Evolutionary conservation across 2,329 filamentous ascomycete genomes (phyloP).

Genomic region (Verticillium isaacii): DNA sequence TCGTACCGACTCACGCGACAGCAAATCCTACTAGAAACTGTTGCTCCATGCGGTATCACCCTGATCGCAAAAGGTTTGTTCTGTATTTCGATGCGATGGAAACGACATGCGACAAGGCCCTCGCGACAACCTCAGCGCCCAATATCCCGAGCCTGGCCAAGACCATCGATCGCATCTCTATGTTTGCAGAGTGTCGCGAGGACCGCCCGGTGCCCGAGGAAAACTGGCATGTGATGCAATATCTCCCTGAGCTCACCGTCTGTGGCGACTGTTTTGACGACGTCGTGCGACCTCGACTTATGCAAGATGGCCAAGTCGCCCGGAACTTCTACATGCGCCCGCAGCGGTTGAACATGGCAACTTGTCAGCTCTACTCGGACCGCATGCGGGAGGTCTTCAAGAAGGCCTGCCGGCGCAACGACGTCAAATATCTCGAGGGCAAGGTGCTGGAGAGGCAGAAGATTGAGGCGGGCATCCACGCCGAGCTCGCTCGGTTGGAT

Average conservation of each 20-base stretch:
- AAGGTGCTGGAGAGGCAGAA: slow-evolving; percentile 55
- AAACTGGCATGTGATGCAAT: slow-evolving; percentile 74
- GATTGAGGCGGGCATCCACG: slow-evolving; percentile 55
- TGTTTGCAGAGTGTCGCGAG: slow-evolving; percentile 58
- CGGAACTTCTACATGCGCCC: slow-evolving; percentile 60
- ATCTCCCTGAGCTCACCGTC: slow-evolving; percentile 72
- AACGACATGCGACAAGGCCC: slow-evolving; percentile 46
- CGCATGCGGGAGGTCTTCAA: slow-evolving; percentile 73
- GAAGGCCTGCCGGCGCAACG: slow-evolving; percentile 60
- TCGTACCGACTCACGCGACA: slow-evolving; percentile 47
- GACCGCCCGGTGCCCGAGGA: slow-evolving; percentile 58
- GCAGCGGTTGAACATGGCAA: slow-evolving; percentile 47
- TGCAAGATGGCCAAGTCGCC: slow-evolving; percentile 50
- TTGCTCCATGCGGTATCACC: slow-evolving; percentile 64
- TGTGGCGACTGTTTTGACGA: slow-evolving; percentile 85
- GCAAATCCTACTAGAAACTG: slow-evolving; percentile 42
- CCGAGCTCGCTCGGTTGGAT: slow-evolving; percentile 42
- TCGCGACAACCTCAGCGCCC: slow-evolving; percentile 37
- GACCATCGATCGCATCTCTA: slow-evolving; percentile 54
- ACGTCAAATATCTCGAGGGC: slow-evolving; percentile 57
- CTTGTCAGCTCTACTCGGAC: slow-evolving; percentile 76
- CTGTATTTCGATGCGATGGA: slow-evolving; percentile 60
- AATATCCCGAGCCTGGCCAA: slow-evolving; percentile 60
- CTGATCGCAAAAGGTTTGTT: slow-evolving; percentile 48
- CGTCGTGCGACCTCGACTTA: slow-evolving; percentile 65